A percentile compares a stretch with the other conserved stretches of the same genome.
Evolutionary conservation across 2,329 filamentous ascomycete species (phyloP).

Genomic region (Chrysoporthe austroafricana): DNA sequence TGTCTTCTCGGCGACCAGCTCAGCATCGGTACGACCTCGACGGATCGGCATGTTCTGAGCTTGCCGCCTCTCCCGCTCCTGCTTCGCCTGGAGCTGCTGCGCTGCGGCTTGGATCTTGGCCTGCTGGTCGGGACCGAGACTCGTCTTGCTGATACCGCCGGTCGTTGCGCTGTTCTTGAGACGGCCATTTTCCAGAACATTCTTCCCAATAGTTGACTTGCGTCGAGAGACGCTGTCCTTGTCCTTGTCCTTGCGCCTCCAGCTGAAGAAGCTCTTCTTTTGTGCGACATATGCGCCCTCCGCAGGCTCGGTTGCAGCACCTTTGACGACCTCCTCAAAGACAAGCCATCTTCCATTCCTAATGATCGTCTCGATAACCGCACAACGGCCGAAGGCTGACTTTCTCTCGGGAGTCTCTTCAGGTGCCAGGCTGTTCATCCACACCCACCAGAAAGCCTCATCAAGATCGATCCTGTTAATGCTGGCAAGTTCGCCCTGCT

Average conservation of each 20-base stretch:
- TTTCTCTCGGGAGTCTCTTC: conserved; percentile 88
- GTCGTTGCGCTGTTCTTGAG: conserved; percentile 45
- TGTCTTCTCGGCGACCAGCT: conserved; percentile 70
- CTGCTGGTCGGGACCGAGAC: conserved; percentile 87
- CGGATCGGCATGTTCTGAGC: conserved; percentile 38
- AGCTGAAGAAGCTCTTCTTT: conserved; percentile 94
- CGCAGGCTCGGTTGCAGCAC: conserved; percentile 82
- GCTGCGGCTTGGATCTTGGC: conserved; percentile 92
- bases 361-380: conserved; percentile 87
- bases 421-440: conserved; percentile 91
- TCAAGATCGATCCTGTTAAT: conserved; percentile 86
- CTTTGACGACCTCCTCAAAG: conserved; percentile 95
- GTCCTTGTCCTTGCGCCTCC: conserved; percentile 69
- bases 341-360: conserved; percentile 84
- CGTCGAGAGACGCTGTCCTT: conserved; percentile 57
- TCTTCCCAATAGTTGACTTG: conserved; percentile 68
- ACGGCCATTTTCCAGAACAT: conserved; percentile 51
- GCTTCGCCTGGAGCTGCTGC: conserved; percentile 75
- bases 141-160: conserved; percentile 70
- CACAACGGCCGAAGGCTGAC: conserved; percentile 90
- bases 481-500: conserved; percentile 92
- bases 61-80: conserved; percentile 60
- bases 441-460: conserved; percentile 99
- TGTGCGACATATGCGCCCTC: conserved; percentile 89
- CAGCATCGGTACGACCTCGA: conserved; percentile 60